phyloP scores from a whole-genome alignment of 2,329 filamentous ascomycete genomes.

The Cytospora paraplurivora region DNA sequence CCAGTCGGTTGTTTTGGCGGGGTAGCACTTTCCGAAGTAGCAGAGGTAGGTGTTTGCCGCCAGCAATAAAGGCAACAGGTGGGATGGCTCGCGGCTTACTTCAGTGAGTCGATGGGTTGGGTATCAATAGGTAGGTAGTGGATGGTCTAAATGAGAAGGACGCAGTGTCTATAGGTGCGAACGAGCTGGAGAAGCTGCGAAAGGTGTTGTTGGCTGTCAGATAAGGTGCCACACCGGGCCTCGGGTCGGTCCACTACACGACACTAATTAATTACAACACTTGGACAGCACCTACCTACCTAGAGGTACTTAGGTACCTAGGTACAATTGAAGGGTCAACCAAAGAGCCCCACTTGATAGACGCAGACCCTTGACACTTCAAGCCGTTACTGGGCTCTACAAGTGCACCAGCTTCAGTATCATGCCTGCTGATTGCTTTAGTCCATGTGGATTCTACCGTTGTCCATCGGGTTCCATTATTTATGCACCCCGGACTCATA shows the following conservation, averaged over 20 bases:
- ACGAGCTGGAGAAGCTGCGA: background rate
- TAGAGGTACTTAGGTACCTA: background rate
- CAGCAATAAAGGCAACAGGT: background rate
- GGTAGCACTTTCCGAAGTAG: slow-evolving; percentile 8
- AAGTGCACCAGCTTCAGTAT: background rate
- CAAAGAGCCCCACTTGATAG: background rate
- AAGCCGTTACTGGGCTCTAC: background rate
- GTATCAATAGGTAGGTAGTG: background rate
- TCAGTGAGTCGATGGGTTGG: background rate
- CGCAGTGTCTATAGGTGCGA: background rate
- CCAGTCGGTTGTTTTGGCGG: slow-evolving; percentile 16
- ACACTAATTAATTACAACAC: background rate
- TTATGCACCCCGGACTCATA: background rate
- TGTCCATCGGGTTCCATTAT: slow-evolving; percentile 13
- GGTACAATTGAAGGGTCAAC: background rate
- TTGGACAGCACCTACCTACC: background rate
- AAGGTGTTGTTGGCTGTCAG: background rate
- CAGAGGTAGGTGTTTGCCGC: background rate
- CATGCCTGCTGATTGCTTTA: background rate
- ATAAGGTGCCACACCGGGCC: background rate
- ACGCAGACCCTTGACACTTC: background rate
- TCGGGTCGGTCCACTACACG: background rate
- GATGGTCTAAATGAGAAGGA: slow-evolving; percentile 2
- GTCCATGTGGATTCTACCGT: slow-evolving; percentile 5
- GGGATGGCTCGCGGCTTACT: background rate